Evolutionary conservation across 2,329 filamentous ascomycete genomes (phyloP), one percentile per base, ranked within the genome.

Genomic region (Penicillium sclerotiorum): DNA sequence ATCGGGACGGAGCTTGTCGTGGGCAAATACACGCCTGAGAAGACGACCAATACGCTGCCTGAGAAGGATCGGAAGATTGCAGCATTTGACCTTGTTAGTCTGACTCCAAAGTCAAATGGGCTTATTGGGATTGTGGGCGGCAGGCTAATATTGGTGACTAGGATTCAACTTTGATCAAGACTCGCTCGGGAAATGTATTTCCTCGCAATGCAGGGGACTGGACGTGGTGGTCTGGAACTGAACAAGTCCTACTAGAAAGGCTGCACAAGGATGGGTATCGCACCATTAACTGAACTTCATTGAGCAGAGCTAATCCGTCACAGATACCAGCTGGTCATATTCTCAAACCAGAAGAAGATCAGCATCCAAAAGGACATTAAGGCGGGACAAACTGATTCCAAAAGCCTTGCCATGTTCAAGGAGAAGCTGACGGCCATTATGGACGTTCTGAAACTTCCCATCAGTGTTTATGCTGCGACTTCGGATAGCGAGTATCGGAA

Each of bases 301-400:
- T n/a, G n/a, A n/a, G n/a, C n/a, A n/a, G n/a, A n/a, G n/a, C n/a
- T n/a, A n/a, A n/a, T n/a, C n/a, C n/a, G 28, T 17, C 11, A 17
- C 61, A 89, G 88, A 23, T 95, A 89, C 70, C 81, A 81, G 38
- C 73, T 97, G 11, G 81, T 90, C 15, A 82, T 97, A 40, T 73
- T 99, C 42, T 95, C 89, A 55, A 99, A 99, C 69, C 94, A 99
- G 71, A 92, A 80, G 42, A 90, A 88, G 12, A 78, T 99, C 37
- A 87, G 82, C 13, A 75, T 97, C 2, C 88, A 88, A 55, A 80
- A 83, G 15, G 83, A 90, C 45, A 74, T 85, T n/a, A 94, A 91
- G 62, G 76, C 77, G 2, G 81, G 87, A 5, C 89, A 88, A 59
- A 75, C 73, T 23, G 80, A 85, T 61, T 84, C 84, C 51, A 86